Evolutionary conservation across 2,329 filamentous ascomycete species (phyloP).

Genomic region (Sordariomycetes sp.): DNA sequence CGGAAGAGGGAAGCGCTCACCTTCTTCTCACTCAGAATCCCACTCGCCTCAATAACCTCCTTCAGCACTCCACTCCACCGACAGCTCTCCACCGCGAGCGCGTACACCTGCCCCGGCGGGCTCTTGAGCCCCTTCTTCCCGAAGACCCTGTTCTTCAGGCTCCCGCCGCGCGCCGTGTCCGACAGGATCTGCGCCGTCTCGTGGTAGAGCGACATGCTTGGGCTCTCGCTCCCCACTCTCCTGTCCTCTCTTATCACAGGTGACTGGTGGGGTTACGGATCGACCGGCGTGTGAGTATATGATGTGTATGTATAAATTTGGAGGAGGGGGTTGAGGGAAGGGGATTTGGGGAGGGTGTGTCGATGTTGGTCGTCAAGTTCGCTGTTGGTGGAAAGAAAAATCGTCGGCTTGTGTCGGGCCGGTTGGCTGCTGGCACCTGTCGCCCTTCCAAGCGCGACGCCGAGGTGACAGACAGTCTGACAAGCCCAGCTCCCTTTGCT

Average conservation of each 20-base stretch:
- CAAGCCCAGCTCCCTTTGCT: too few species aligned
- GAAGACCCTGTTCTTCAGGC: conserved; percentile 80
- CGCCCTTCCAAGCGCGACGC: not conserved
- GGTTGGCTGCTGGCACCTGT: not conserved
- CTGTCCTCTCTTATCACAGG: not conserved
- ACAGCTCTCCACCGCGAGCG: conserved; percentile 71
- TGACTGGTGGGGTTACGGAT: not conserved
- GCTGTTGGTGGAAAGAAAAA: not conserved
- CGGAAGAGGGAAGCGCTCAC: conserved; percentile 31
- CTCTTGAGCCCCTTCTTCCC: conserved; percentile 64
- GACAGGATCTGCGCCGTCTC: conserved; percentile 72
- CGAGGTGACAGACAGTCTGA: too few species aligned
- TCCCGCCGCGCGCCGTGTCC: conserved; percentile 62
- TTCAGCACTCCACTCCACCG: conserved; percentile 86
- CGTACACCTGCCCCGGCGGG: conserved; percentile 72
- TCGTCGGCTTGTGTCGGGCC: not conserved
- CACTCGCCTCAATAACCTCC: conserved; percentile 77
- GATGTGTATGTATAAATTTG: not conserved
- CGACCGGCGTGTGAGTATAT: not conserved
- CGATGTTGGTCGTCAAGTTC: not conserved
- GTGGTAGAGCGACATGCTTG: conserved; percentile 85
- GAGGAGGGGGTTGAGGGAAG: not conserved
- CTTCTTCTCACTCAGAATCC: conserved; percentile 73
- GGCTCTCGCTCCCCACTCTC: not conserved
- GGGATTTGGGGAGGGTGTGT: not conserved